Conservation (phyloP, 2,329 filamentous ascomycete genomes). For the Colletotrichum orbiculare region DNA sequence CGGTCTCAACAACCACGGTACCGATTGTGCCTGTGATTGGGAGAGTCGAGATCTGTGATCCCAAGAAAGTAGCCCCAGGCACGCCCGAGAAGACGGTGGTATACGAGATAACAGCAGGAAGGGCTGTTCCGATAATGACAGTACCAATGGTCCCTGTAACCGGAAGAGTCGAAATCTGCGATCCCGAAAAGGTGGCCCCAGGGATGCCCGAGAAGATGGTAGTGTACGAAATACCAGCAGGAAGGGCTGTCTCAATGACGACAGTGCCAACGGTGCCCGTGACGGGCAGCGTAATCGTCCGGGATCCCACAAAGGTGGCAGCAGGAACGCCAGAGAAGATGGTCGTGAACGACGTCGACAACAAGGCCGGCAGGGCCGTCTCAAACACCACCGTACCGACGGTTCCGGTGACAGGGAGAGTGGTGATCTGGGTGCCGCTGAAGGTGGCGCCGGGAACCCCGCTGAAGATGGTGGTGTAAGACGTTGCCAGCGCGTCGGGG, state of each 20-base stretch:
- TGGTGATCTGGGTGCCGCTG: not conserved
- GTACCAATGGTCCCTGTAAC: slow-evolving; percentile 16
- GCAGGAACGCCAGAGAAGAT: slow-evolving; percentile 15
- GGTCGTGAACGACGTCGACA: slow-evolving; percentile 12
- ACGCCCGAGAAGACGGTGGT: not conserved
- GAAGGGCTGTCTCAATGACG: slow-evolving; percentile 13
- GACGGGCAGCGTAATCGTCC: slow-evolving; percentile 10
- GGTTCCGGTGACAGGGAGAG: not conserved
- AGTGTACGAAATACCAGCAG: not conserved
- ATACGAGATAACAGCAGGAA: not conserved
- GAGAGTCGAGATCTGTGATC: not conserved
- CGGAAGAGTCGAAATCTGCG: not conserved
- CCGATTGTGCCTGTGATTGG: too few species aligned
- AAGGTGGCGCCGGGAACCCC: slow-evolving; percentile 6
- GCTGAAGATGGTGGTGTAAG: slow-evolving; percentile 5
- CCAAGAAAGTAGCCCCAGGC: not conserved
- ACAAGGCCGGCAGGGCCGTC: not conserved
- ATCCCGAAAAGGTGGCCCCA: slow-evolving; percentile 9
- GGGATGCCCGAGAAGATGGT: slow-evolving; percentile 12
- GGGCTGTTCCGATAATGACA: not conserved
- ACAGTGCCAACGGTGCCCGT: slow-evolving; percentile 21
- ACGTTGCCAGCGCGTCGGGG: not conserved
- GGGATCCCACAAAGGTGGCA: slow-evolving; percentile 2
- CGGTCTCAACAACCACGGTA: too few species aligned
- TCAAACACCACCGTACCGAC: slow-evolving; percentile 6